Base-by-base conservation (phyloP, 2,329 filamentous ascomycete species). In the Verticillium albo-atrum region DNA sequence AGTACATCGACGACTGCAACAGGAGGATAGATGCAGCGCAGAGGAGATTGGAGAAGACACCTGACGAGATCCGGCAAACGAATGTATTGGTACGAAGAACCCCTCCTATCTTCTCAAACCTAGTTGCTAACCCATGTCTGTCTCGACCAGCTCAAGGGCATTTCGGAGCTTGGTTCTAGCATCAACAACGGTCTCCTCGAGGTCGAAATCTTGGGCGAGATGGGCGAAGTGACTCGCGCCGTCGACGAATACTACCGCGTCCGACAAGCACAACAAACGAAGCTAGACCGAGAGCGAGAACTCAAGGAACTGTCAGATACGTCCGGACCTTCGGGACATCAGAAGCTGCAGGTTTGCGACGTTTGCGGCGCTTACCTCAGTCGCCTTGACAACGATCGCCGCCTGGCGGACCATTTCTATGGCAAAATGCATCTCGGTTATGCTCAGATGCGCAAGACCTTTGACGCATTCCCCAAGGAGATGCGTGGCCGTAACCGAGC, bases 361-460 rank as follows among this genome's bases (percentile, higher is more conserved):
- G 95, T 98, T 1, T 99, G 95, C 74, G 95, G 95, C 63, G 95
- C 95, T 6, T 99, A 98, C 73, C 83, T 99, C 37, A 92, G 88
- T 63, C 81, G 95, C 25, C 83, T 99, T 32, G 95, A 99, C 72
- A 99, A 99, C 71, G 95, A 99, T 73, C 85, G 95, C 35, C 84
- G 95, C 30, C 75, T 99, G 70, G 95, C 95, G 23, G 95, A 99
- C 72, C 95, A 99, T 74, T 99, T 99, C 72, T 98, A 97, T 75
- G 95, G 95, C 25, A 99, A 99, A 81, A 99, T 99, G 95, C 95
- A 99, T 71, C 78, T 99, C 60, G 95, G 95, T 0, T 99, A 98
- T 72, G 95, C 95, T 17, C 91, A 97, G 77, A 99, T 99, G 95
- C 87, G 95, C 68, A 96, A 95, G 81, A 95, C 92, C 3, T 92